phyloP scores from a whole-genome alignment of 2,329 filamentous ascomycete species.

The Colletotrichum acutatum region DNA sequence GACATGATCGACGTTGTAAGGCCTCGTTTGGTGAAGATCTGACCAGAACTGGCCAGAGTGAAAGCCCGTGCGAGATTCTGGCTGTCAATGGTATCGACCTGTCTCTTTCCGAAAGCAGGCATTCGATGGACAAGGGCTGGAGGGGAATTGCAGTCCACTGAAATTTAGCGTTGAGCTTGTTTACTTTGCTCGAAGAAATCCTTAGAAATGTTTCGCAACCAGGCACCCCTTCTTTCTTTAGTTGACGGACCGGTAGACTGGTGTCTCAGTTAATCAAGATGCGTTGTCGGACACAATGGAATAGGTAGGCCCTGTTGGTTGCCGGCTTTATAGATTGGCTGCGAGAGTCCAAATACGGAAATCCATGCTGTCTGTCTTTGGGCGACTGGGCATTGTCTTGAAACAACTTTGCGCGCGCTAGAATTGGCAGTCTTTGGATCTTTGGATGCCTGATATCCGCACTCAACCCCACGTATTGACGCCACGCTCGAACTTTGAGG shows the following conservation, averaged over 20 bases:
- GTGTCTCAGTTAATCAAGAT: slow-evolving; percentile 16
- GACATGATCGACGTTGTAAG: slow-evolving; percentile 8
- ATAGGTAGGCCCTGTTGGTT: not conserved
- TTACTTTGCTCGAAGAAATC: slow-evolving; percentile 1
- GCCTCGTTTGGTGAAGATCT: not conserved
- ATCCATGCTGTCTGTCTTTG: slow-evolving; percentile 8
- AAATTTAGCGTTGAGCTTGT: slow-evolving; percentile 33
- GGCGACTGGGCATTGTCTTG: slow-evolving; percentile 25
- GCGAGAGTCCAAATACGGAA: not conserved
- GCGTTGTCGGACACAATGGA: not conserved
- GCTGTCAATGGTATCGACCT: not conserved
- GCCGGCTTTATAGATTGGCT: not conserved
- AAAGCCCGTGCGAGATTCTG: not conserved
- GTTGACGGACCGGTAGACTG: not conserved
- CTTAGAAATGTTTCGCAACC: not conserved
- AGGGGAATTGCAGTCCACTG: not conserved
- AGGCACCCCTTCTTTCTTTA: not conserved
- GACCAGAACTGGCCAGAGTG: not conserved
- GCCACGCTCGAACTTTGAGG: slow-evolving; percentile 22
- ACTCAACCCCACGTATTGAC: not conserved
- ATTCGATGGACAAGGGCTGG: not conserved
- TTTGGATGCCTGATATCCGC: not conserved
- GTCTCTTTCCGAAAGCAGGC: not conserved
- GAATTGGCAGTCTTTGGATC: not conserved
- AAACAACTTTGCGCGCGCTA: slow-evolving; percentile 31